Evolutionary conservation across 768 basidiomycete species (phyloP), one percentile per base, ranked within the genome.

Genomic region (Pulveroboletus sp.): DNA sequence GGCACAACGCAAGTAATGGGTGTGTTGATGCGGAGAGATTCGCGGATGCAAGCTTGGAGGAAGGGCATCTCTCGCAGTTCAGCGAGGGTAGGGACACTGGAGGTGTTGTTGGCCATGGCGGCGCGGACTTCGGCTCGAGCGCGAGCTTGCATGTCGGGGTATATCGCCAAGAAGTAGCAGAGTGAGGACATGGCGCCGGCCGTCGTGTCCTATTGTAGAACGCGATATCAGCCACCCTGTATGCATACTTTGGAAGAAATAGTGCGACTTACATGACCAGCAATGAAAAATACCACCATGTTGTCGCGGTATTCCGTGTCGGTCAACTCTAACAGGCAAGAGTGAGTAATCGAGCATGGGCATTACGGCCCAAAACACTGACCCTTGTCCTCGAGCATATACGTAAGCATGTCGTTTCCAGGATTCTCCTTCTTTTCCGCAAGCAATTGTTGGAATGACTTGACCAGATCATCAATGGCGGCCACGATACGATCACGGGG

Each of bases 341-440:
- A 6, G 29, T 41, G 16, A 31, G n/a, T 24, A 19, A 6, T 16
- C 14, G 20, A 24, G 19, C 16, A 20, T 7, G 33, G 32, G 25
- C 9, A n/a, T 33, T 11, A 35, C 19, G 5, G 27, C 7, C n/a
- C 14, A n/a, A 4, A 17, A 35, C 9, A 48, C 47, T 36, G 40
- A 32, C 40, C 23, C 29, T 42, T 42, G 19, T 42, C 47, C 34
- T 42, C 47, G 25, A 48, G 47, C 47, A 48, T 48, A 25, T 48
- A 36, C 1, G 47, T 41, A 19, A 48, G 47, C 40, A 48, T 41
- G 16, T 48, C 47, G 19, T 48, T 42, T 6, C 33, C 40, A 2
- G 47, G 40, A 16, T 36, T 48, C 16, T 41, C 47, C 47, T 41
- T 41, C 29, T 41, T 48, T 12, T 11, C 14, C 3, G 25, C 39